Base-by-base conservation (phyloP, 2,329 filamentous ascomycete species). In the Escovopsis weberi region DNA sequence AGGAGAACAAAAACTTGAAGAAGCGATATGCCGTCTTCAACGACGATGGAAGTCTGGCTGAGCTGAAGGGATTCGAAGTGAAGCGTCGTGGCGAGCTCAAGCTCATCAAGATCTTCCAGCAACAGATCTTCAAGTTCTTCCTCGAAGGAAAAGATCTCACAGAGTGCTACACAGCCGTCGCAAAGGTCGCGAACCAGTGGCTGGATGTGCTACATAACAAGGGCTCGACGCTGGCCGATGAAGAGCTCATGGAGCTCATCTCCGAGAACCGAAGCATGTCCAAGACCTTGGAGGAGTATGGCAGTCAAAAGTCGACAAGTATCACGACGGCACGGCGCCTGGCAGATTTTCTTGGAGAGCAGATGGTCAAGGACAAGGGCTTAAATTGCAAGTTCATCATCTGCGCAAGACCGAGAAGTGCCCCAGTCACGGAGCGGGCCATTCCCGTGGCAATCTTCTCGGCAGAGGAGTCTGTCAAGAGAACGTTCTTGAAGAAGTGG, bases 341-440 rank as follows among this genome's bases (percentile, higher is more conserved):
- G 36, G 91, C 91, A 33, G 91, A 98, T 56, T 99, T 99, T 58
- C 59, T 99, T 48, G 91, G 91, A 33, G 89, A 95, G 59, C 87
- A 94, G 57, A 99, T 99, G 93, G 80, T 95, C 54, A 98, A 98
- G 58, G 93, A 99, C 64, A 98, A 96, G 62, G 91, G 91, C 4
- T 63, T 99, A 52, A 98, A 98, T 67, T 99, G 91, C 79, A 96
- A 96, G 64, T 99, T 96, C 62, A 95, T 99, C 59, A 95, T 99
- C 55, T 94, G 88, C 41, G 75, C 86, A 12, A 78, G 75, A 48
- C 91, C 91, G 4, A 84, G 80, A 55, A 85, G 85, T 55, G 85
- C 89, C 0, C 89, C 91, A 2, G 88, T 98, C 47, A 98, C 91
- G 0, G 93, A 98, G 51, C 75, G 91, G 53, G 91, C 91, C 19